Evolutionary conservation across 1,284 basidiomycete genomes (phyloP).

Genomic region (Irpex sp.): DNA sequence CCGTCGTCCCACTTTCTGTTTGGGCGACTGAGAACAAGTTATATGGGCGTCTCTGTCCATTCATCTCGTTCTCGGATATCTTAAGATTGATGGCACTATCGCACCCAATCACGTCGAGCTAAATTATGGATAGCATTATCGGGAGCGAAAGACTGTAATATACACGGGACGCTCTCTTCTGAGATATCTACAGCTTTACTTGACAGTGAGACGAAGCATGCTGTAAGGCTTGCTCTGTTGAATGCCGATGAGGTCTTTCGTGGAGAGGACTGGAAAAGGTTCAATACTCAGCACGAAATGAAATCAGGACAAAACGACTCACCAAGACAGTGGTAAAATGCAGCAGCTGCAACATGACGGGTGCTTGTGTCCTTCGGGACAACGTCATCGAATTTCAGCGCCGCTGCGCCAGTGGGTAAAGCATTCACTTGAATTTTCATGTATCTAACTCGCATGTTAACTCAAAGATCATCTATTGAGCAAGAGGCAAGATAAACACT

Average conservation of each 20-base stretch:
- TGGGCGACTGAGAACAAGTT: too few species aligned
- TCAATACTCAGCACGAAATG: too few species aligned
- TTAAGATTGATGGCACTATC: not conserved
- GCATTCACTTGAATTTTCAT: constrained; percentile 67
- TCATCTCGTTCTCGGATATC: not conserved
- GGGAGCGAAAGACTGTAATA: not conserved
- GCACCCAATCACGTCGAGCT: not conserved
- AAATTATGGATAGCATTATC: not conserved
- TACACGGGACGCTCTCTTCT: not conserved
- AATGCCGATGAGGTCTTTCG: constrained; percentile 54
- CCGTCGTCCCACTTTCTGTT: not conserved
- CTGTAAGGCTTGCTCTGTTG: constrained; percentile 52
- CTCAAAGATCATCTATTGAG: not conserved
- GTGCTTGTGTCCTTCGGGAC: constrained; percentile 62
- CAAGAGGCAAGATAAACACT: constrained; percentile 15
- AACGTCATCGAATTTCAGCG: constrained; percentile 57
- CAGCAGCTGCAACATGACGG: constrained; percentile 68
- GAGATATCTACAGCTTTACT: constrained; percentile 13
- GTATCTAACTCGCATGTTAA: constrained; percentile 42
- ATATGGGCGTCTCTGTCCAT: not conserved
- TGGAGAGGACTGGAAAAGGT: constrained; percentile 48
- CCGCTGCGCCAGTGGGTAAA: constrained; percentile 38
- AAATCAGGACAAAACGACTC: too few species aligned
- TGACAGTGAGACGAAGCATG: constrained; percentile 35
- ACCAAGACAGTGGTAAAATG: constrained; percentile 79